Evolutionary conservation across 345 rosid species (phyloP), one percentile per base, ranked within the genome.

Genomic region (Mangifera indica): DNA sequence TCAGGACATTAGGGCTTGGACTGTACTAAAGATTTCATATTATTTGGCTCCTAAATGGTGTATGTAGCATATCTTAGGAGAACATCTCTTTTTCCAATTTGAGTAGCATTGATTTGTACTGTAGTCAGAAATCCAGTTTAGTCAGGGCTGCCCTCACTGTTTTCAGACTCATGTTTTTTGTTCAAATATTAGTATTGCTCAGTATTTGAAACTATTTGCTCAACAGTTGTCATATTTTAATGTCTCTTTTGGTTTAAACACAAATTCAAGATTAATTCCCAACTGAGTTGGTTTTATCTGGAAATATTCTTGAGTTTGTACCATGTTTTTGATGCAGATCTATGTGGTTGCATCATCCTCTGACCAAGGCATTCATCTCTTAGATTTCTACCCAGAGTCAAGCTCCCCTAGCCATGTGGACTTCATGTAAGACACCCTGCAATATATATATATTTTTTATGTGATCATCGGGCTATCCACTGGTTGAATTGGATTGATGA

Each of bases 351-450:
- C 96, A 53, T 89, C 98, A 60, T 82, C 85, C 79, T 76, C 86
- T 65, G 86, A 84, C 67, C 80, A 79, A 66, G 99, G 97, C 78
- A 84, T 95, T 79, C 91, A 92, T 85, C 82, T 92, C 78, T 81
- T 95, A 83, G 99, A 95, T 81, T 95, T 95, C 78, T 84, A 87
- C 78, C 94, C 99, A 6, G 87, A 87, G 75, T 22, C 79, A 49
- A 84, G 76, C 63, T 95, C 99, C 77, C 94, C 93, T 29, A 80
- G 97, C 83, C 98, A 91, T 61, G 99, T 95, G 69, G 91, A 95
- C 78, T 82, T 79, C 78, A 81, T 77, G 98, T 95, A 84, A 74
- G n/a, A 29, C 18, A 34, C 40, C 40, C 40, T 34, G 6, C 40
- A 34, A 34, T 34, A n/a, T n/a, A n/a, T 3, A 0, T 5, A 2